Evolutionary conservation across 805 yeast species (phyloP).

Genomic region (Huiozyma sinensis): DNA sequence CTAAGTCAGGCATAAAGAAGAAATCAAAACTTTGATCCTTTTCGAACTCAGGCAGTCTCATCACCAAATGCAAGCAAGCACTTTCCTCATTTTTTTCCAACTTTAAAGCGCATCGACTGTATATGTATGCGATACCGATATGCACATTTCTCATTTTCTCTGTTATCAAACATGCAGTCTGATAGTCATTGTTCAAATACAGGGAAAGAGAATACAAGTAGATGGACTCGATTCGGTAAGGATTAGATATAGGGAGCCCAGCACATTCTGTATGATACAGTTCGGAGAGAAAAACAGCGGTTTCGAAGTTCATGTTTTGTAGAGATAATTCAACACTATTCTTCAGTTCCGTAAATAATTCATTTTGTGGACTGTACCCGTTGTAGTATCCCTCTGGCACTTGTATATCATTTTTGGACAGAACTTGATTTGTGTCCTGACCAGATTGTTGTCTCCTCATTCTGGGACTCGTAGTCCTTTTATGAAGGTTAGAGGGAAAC

Average conservation of each 20-base stretch:
- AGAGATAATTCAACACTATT: constrained; percentile 15
- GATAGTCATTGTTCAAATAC: constrained; percentile 45
- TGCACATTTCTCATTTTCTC: constrained; percentile 35
- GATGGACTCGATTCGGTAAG: constrained; percentile 42
- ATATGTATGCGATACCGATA: constrained; percentile 67
- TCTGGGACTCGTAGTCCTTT: background rate
- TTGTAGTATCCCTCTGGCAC: background rate
- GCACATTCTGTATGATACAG: constrained; percentile 51
- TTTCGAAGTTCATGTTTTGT: constrained; percentile 27
- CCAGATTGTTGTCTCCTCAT: background rate
- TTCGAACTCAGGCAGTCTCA: constrained; percentile 4
- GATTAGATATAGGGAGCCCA: constrained; percentile 5
- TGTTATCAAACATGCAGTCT: constrained; percentile 45
- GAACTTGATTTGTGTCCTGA: background rate
- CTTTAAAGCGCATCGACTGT: constrained; percentile 46
- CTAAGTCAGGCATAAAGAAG: constrained; percentile 45
- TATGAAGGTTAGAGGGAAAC: background rate
- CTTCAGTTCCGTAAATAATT: constrained; percentile 5
- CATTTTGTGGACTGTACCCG: constrained; percentile 1
- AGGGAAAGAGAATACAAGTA: constrained; percentile 64
- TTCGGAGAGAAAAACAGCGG: constrained; percentile 85
- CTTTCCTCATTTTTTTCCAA: constrained; percentile 11
- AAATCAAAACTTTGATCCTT: constrained; percentile 1
- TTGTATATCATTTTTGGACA: background rate
- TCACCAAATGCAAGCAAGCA: constrained; percentile 8